Conservation (phyloP, 2,329 filamentous ascomycete species). For the Neospermospora avenae region DNA sequence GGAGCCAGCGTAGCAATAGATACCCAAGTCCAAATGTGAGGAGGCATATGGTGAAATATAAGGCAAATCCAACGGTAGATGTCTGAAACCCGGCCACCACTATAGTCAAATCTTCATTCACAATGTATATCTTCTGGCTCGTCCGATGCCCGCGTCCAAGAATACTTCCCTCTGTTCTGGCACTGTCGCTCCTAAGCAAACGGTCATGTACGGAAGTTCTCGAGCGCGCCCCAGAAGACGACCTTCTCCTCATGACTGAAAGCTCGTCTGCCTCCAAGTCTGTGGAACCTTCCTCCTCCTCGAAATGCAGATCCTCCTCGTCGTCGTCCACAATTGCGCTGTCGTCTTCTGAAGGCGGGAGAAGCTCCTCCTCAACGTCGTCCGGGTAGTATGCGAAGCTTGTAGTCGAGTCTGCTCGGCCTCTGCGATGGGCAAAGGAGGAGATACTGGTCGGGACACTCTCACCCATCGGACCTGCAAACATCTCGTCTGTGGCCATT, state of each 20-base stretch:
- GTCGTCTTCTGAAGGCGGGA: slow-evolving; percentile 38
- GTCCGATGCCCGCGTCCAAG: slow-evolving; percentile 58
- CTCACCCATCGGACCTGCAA: slow-evolving; percentile 89
- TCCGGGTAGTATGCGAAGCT: slow-evolving; percentile 90
- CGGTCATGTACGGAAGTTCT: slow-evolving; percentile 56
- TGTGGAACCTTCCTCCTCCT: slow-evolving; percentile 30
- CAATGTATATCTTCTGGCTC: slow-evolving; percentile 90
- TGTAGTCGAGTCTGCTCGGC: slow-evolving; percentile 75
- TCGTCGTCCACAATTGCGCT: slow-evolving; percentile 40
- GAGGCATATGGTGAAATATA: slow-evolving; percentile 70
- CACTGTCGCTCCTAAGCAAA: slow-evolving; percentile 69
- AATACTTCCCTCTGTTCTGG: slow-evolving; percentile 63
- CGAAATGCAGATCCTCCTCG: slow-evolving; percentile 32
- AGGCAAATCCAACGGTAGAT: slow-evolving; percentile 61
- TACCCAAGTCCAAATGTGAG: slow-evolving; percentile 75
- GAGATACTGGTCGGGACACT: slow-evolving; percentile 92
- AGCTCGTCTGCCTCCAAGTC: slow-evolving; percentile 37
- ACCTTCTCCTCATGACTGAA: slow-evolving; percentile 53
- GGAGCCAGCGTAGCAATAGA: slow-evolving; percentile 85
- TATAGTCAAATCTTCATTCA: slow-evolving; percentile 90
- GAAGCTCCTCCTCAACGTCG: slow-evolving; percentile 53
- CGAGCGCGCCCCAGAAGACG: slow-evolving; percentile 56
- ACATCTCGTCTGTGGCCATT: slow-evolving; percentile 97
- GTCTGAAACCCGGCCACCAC: slow-evolving; percentile 90
- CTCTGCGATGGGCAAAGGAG: slow-evolving; percentile 83